Evolutionary conservation across 2,329 filamentous ascomycete genomes (phyloP), one percentile per base, ranked within the genome.

Genomic region (Fusarium decemcellulare): DNA sequence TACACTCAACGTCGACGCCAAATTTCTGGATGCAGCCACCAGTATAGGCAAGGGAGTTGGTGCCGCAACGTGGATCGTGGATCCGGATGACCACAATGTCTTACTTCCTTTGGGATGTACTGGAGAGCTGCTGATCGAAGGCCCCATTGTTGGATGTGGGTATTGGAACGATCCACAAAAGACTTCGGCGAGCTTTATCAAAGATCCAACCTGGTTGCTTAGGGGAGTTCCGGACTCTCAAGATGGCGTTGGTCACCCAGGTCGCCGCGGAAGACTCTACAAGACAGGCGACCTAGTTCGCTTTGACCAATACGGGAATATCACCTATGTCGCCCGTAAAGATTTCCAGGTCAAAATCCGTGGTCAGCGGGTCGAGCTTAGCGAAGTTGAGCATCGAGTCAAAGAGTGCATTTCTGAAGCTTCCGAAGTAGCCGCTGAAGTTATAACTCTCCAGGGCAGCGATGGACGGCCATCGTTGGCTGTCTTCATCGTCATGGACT

Each of bases 121-220:
- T 5, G 73, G 72, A 2, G 73, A 75, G 34, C 61, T 74, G 0
- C 32, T 73, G 5, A 40, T 74, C 6, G 72, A 74, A 36, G 71
- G 72, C 1, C 63, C 67, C 2, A 51, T 57, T 8, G 59, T 74
- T 12, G 64, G 63, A 1, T 43, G 55, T 4, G 68, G 70, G 15
- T 76, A 58, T 53, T 71, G 5, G 39, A 48, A 3, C 9, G 46
- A 68, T 18, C 27, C 36, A 6, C 44, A 50, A 5, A 65, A 63
- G 57, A 74, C 51, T 23, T 23, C 18, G 18, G 18, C 18, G 18
- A 70, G 18, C 72, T 81, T 72, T 53, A 78, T 54, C 16, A 65
- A 43, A n/a, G 80, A 60, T 79, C 80, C 64, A 6, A 1, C 5
- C 3, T 67, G 60, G 56, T 30, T 63, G n/a, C n/a, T 55, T 5